Evolutionary conservation across 75 land plant genomes (phyloP), one percentile per base, ranked within the genome.

Genomic region (Adiantum capillusveneris): DNA sequence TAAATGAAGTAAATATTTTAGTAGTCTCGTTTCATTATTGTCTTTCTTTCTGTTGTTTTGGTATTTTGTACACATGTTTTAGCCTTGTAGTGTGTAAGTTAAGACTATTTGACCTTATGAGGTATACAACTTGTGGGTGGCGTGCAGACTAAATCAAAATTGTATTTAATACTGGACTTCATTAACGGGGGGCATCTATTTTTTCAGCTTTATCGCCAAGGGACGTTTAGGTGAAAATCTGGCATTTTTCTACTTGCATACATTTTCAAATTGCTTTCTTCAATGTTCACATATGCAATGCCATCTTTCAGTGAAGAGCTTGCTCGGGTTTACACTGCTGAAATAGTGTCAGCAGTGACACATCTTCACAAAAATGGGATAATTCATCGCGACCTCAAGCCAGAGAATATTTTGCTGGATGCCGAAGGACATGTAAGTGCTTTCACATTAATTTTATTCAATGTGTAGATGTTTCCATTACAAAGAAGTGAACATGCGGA

Each of bases 101-200:
- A n/a, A n/a, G n/a, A n/a, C n/a, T n/a, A n/a, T n/a, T n/a, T n/a
- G n/a, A n/a, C n/a, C n/a, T n/a, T n/a, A n/a, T n/a, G n/a, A n/a
- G n/a, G n/a, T n/a, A n/a, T 34, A 34, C 9, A 34, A 34, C 37
- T 9, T 34, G 37, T 34, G 37, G 7, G 9, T 34, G 37, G 3
- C 37, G 3, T 34, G 72, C 88, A 94, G 98, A 94, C 98, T 43
- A 90, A 77, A 64, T 85, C 85, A 27, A 75, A 84, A 63, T 64
- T 94, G 22, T 94, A 94, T 76, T 84, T 94, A 24, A 80, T 94
- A 50, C 74, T 94, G 60, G 96, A 94, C 66, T 94, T 94, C 44
- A 73, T 90, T 12, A 94, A 94, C 71, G 96, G 98, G 0, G 98
- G 98, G 1, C 98, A 94, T 60, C 84, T 94, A 19, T 94, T 94